Base-by-base conservation (phyloP, 1,139 yeast species). In the Suhomyces anneliseae region DNA sequence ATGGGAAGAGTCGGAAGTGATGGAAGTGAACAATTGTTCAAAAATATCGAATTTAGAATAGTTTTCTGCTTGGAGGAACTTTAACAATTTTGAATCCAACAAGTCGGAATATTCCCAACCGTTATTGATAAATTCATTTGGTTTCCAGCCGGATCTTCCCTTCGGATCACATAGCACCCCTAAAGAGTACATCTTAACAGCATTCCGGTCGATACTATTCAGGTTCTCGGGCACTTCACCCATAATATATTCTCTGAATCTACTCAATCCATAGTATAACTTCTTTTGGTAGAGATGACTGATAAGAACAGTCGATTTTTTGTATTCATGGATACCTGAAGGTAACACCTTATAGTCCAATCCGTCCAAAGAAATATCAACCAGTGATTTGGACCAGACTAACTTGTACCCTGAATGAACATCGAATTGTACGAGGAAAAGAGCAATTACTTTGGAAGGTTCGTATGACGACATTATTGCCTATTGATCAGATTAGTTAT, bases 261-360 rank as follows among this genome's bases (percentile, higher is more conserved):
- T 62, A 19, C 72, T 62, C 19, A 70, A 46, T 2, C 80, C 80
- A 52, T 72, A 72, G 56, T 69, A 70, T 6, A 63, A 59, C 45
- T 64, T 65, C 15, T 55, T 59, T 3, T 65, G 53, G 34, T 45
- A 38, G 10, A 52, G 52, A 44, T 75, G 79, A 41, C 71, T 62
- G 40, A 74, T 54, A 34, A 70, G 54, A 7, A 72, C 64, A 8
- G 72, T 63, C 54, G 88, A 92, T 37, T 71, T 63, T 10, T 65
- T 62, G 27, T 72, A 73, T 36, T 83, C 80, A 60, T 90, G 97
- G n/a, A 89, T 74, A 1, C 97, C 96, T 0, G 95, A 85, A 1
- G 97, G 97, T 45, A 90, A 68, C 10, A 84, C 76, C 55, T 86
- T 85, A 65, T 79, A 89, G 62, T 90, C 97, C 15, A 89, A 58